Evolutionary conservation across 495 filamentous ascomycete genomes (phyloP), one percentile per base, ranked within the genome.

Genomic region (Ramalina peruviana): DNA sequence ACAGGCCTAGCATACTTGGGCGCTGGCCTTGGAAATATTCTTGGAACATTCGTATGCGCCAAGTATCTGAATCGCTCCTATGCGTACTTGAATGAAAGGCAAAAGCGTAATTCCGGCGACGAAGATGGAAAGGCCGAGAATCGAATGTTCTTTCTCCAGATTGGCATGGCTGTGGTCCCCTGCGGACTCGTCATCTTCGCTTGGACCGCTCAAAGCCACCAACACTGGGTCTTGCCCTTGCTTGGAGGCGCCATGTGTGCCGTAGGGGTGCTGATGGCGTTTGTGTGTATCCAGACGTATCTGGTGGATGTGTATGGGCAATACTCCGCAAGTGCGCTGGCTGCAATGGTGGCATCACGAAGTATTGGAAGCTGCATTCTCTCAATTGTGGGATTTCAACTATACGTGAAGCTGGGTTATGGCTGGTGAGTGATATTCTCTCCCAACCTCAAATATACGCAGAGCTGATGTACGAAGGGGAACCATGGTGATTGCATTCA

Each of bases 161-260:
- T 77, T 9, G 75, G 73, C 0, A 74, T 67, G 0, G 61, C 70
- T 0, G 55, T 71, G 1, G 65, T 81, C 12, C 75, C 76, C 0
- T 62, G 75, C 19, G 60, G 60, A 17, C 54, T 80, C 10, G 79
- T 80, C 58, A 76, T 75, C 73, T 72, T 80, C 62, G 78, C 69
- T 3, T 76, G 75, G 76, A 72, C 66, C 4, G 68, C 67, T 46
- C 66, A 74, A 51, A 43, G 60, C 1, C 58, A 51, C 6, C 70
- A 80, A 27, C 74, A 72, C 1, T 67, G 71, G 50, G 76, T 74
- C 69, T 72, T 69, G 19, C 70, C 69, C 5, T 64, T 78, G 12
- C 40, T 65, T 0, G 70, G 73, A 7, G 64, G 62, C 1, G 62
- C 64, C 0, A 47, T 75, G 12, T 75, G 79, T 55, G 75, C 74